phyloP scores from a whole-genome alignment of 2,329 filamentous ascomycete species.

The Trichoderma sp. region DNA sequence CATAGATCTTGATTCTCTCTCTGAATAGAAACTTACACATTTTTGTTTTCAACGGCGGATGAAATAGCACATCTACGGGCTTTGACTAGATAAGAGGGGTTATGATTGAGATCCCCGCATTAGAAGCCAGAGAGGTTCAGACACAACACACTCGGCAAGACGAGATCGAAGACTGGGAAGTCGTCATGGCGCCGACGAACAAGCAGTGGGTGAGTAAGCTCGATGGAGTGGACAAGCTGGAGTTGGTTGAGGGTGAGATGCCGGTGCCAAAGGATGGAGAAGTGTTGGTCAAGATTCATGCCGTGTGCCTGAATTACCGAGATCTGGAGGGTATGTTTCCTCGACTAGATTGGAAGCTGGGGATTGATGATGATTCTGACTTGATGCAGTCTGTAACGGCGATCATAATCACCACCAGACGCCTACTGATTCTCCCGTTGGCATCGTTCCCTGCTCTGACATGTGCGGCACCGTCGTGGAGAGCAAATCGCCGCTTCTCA shows the following conservation, averaged over 20 bases:
- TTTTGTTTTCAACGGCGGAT: background rate
- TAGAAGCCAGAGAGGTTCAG: background rate
- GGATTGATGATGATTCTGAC: background rate
- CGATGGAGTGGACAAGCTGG: slow-evolving; percentile 55
- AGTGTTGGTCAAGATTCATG: slow-evolving; percentile 47
- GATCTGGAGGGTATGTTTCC: slow-evolving; percentile 45
- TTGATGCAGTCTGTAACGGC: slow-evolving; percentile 56
- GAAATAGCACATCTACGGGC: background rate
- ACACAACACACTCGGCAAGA: background rate
- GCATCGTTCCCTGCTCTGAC: slow-evolving; percentile 66
- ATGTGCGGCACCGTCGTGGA: slow-evolving; percentile 63
- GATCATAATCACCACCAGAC: slow-evolving; percentile 61
- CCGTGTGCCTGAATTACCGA: slow-evolving; percentile 50
- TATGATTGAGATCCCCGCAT: background rate
- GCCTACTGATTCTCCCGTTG: background rate
- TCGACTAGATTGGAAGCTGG: background rate
- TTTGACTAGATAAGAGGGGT: background rate
- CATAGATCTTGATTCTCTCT: background rate
- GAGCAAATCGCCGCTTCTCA: slow-evolving; percentile 37
- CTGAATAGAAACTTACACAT: background rate
- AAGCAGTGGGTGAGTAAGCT: slow-evolving; percentile 56
- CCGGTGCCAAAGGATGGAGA: slow-evolving; percentile 51
- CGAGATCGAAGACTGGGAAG: background rate
- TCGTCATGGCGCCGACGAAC: slow-evolving; percentile 22
- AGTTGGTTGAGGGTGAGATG: slow-evolving; percentile 42